Conservation (phyloP, 305 asterid genomes). For the Ilex paraguariensis region DNA sequence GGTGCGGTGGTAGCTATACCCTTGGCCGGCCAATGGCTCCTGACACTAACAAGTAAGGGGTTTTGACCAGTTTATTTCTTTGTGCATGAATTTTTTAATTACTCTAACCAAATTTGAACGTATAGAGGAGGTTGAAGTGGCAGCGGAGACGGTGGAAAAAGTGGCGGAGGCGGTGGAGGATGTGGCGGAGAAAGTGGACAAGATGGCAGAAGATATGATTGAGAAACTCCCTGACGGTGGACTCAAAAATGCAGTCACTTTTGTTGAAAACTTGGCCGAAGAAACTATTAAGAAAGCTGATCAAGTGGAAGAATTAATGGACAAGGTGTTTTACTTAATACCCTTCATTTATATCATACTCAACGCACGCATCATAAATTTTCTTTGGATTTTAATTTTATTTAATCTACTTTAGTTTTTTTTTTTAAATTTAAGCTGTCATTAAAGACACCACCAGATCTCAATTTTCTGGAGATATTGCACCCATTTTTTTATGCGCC, state of each 20-base stretch:
- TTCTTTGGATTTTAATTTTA: neutral
- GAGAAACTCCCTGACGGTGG: conserved; percentile 64
- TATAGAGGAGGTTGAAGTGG: conserved; percentile 42
- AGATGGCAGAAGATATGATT: conserved; percentile 48
- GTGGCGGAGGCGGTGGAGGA: conserved; percentile 64
- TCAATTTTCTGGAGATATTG: too few relatives aligned
- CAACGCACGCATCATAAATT: neutral
- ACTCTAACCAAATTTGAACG: neutral
- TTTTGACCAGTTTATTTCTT: too few relatives aligned
- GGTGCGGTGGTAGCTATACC: neutral
- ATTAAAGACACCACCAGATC: too few relatives aligned
- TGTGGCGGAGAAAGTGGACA: conserved; percentile 69
- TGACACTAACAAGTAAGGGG: neutral
- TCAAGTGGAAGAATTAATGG: conserved; percentile 43
- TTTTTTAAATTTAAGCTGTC: too few relatives aligned
- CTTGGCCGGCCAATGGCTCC: neutral
- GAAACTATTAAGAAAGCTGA: conserved; percentile 58
- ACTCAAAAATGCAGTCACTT: conserved; percentile 28
- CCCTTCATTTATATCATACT: neutral
- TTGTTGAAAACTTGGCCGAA: conserved; percentile 60
- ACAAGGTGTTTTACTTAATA: conserved; percentile 34
- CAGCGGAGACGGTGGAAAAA: conserved; percentile 55
- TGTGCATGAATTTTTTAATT: too few relatives aligned
- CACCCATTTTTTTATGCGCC: too few relatives aligned
- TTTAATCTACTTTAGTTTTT: neutral